Conservation (phyloP, 2,329 filamentous ascomycete genomes). For the Alternaria incomplexa region DNA sequence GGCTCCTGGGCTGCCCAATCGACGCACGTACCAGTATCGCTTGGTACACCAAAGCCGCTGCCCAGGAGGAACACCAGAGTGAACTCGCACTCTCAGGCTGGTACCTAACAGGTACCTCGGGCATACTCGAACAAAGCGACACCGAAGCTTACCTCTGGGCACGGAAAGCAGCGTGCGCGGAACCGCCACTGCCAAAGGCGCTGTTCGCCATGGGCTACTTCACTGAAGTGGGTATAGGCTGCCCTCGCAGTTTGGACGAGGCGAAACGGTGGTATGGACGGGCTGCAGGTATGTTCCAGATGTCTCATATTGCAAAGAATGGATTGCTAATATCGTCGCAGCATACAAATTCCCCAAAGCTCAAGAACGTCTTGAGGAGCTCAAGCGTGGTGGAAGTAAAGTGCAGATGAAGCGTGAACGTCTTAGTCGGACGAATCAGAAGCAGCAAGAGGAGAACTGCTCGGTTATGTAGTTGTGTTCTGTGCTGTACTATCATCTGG, state of each 20-base stretch:
- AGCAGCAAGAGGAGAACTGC: slow-evolving; percentile 89
- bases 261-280: slow-evolving; percentile 98
- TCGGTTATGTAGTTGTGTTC: slow-evolving; percentile 75
- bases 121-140: slow-evolving; percentile 88
- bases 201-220: slow-evolving; percentile 99
- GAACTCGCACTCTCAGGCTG: slow-evolving; percentile 69
- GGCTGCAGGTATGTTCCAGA: slow-evolving; percentile 78
- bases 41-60: slow-evolving; percentile 91
- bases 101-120: slow-evolving; percentile 91
- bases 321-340: slow-evolving; percentile 48
- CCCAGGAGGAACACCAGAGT: slow-evolving; percentile 91
- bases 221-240: slow-evolving; percentile 92
- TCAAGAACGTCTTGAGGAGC: slow-evolving; percentile 87
- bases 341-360: slow-evolving; percentile 96
- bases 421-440: slow-evolving; percentile 80
- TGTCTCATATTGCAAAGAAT: neutral
- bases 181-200: slow-evolving; percentile 78
- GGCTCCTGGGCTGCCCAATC: slow-evolving; percentile 78
- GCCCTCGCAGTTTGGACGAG: slow-evolving; percentile 85
- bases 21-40: slow-evolving; percentile 85
- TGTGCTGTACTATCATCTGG: neutral
- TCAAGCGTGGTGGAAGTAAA: slow-evolving; percentile 79
- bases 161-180: slow-evolving; percentile 85
- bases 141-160: slow-evolving; percentile 98
- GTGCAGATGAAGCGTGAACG: slow-evolving; percentile 76